Conservation (phyloP, 306 rosid genomes). For the Prunus davidiana region DNA sequence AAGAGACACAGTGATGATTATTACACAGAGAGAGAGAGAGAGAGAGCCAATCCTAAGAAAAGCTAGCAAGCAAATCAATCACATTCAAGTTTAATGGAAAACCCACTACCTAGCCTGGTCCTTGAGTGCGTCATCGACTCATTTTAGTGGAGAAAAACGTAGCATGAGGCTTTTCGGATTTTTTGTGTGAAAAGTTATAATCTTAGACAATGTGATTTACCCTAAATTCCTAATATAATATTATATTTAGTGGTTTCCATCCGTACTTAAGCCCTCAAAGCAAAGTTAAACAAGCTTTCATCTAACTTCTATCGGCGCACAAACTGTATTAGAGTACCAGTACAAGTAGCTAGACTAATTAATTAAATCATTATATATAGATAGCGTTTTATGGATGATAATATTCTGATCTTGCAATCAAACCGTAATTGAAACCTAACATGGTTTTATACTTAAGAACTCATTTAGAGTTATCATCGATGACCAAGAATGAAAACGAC, state of each 20-base stretch:
- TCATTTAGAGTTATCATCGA: neutral
- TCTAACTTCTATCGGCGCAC: constrained; percentile 1
- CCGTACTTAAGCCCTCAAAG: neutral
- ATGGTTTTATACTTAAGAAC: neutral
- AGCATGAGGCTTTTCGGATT: neutral
- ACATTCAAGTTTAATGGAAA: constrained; percentile 28
- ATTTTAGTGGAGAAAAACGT: constrained; percentile 19
- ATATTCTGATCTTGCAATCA: neutral
- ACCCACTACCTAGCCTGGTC: constrained; percentile 11
- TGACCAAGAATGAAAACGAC: neutral
- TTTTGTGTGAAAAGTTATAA: constrained; percentile 2
- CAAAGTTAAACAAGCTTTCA: neutral
- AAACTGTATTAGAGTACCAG: neutral
- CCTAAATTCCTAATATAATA: neutral
- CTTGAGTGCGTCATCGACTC: neutral
- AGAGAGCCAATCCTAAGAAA: neutral
- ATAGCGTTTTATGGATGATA: neutral
- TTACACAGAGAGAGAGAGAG: neutral
- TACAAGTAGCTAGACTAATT: neutral
- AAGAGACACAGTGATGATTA: constrained; percentile 22
- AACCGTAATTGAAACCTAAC: neutral
- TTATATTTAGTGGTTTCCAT: constrained; percentile 6
- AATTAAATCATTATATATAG: neutral
- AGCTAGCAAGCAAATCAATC: constrained; percentile 36
- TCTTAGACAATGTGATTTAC: constrained; percentile 7